Evolutionary conservation across 1,139 yeast genomes (phyloP), one percentile per base, ranked within the genome.

Genomic region (Wickerhamomyces sp.): DNA sequence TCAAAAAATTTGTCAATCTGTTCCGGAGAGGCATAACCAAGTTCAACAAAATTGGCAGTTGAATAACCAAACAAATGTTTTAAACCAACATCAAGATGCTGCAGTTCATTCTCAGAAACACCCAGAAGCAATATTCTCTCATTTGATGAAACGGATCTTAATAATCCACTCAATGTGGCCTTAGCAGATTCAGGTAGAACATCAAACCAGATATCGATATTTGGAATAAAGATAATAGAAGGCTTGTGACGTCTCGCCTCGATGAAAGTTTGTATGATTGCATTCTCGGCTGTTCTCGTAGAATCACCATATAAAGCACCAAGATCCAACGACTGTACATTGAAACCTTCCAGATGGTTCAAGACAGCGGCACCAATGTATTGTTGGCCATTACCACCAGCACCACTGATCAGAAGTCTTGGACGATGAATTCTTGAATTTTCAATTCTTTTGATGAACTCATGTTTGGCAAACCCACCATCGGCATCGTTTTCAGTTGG

Each of bases 241-340:
- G 98, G 98, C 40, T 84, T 86, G 46, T 89, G 94, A 52, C 95
- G 75, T 48, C 86, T 75, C 4, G 95, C 95, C 59, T 91, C 99
- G 21, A 84, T 70, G 53, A 93, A 81, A 17, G 86, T 71, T 54
- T 88, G 96, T 19, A 91, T 85, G 26, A 89, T 71, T 1, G 85
- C 72, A 54, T 88, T 85, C 52, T 91, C 98, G 1, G 94, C 80
- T 0, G 95, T 78, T 43, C 88, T 66, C 0, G 93, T 74, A 5
- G 94, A 70, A 51, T 89, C 97, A 12, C 91, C 79, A 47, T 81
- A 77, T 40, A 91, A 58, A 16, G 81, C 71, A 1, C 89, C 87
- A 41, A 91, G 65, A 56, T 91, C 98, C 31, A 93, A 65, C 1
- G 84, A 74, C 54, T 91, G 97, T 9, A 88, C 80, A 53, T 88